Base-by-base conservation (phyloP, 345 rosid genomes). In the Populus deltoides region DNA sequence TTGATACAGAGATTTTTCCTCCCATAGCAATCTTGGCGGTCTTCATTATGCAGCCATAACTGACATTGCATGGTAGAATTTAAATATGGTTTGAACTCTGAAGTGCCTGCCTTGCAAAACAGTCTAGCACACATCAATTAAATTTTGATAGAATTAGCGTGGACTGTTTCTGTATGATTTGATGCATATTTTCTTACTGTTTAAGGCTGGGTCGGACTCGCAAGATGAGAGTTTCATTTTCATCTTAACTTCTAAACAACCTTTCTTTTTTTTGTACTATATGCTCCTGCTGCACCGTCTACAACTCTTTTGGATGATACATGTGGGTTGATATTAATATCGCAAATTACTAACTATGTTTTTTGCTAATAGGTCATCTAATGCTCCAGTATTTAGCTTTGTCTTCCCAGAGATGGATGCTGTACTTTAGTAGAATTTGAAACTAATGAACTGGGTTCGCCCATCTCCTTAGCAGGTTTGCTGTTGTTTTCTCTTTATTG, bases 31-130 rank as follows among this genome's bases (percentile, higher is more conserved):
- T 96, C 72, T 85, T 92, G 71, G 98, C 94, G 98, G 98, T 71
- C 90, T 96, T 83, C 99, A 96, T 83, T 96, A 93, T 73, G 98
- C 99, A 75, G 92, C 98, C 74, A 88, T 93, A 87, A 92, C 95
- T 11, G 98, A 92, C 79, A 88, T 96, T 53, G 83, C 99, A 39
- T 96, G 99, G 98, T 95, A 81, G n/a, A 83, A 17, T 65, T 72
- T 61, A 11, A 69, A 49, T 10, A 47, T 53, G 24, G 39, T 36
- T 71, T 66, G 1, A 47, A 47, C 51, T 51, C 31, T 62, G 25
- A 62, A 43, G 38, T 18, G 16, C 18, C 35, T 10, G 22, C 29
- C 35, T 62, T 20, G 66, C 47, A 62, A 10, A 62, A 10, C 9
- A 29, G 5, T 1, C 4, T 33, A 45, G 31, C 67, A 7, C n/a